Base-by-base conservation (phyloP, 305 asterid genomes). In the Fraxinus xanthoxyloides region DNA sequence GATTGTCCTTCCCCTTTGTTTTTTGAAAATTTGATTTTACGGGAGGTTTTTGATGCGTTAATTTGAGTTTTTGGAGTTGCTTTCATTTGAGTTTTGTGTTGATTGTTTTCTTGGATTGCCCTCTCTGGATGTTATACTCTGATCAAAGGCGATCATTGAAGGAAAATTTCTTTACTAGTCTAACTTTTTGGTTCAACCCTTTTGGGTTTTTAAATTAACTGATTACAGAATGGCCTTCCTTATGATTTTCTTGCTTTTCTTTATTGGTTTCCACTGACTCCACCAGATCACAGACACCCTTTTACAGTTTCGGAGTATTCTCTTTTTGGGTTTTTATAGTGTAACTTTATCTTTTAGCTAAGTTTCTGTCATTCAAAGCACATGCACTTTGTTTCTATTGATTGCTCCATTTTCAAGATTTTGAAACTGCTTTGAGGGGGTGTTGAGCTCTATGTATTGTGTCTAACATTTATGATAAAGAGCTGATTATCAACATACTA, bases 31-130 rank as follows among this genome's bases (percentile, higher is more conserved):
- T 77, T 28, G 12, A 77, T 26, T 77, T 28, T 17, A 17, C 6
- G 76, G 24, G 46, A n/a, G 43, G 28, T 31, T 26, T 28, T 24
- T 19, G 80, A 10, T 56, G 72, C 23, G 67, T 73, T 48, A 31
- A 30, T 74, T 61, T 43, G 67, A 35, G 77, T 43, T 73, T 59
- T 79, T 79, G 36, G 74, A 72, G 77, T 72, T 34, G 65, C 40
- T 80, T 54, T 35, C 32, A 2, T 38, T 59, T 59, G 48, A 32
- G 75, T 72, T 76, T 59, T 56, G 12, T 72, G 56, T 72, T 56
- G 28, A 67, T 75, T 79, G 43, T 5, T 84, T 56, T 51, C 19
- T 83, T 76, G 51, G 7, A 80, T 63, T 77, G 59, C n/a, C 59
- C 34, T 4, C 32, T 76, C 30, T 32, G 9, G 75, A 31, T 17